Conservation (phyloP, 2,329 filamentous ascomycete species). For the Aspergillus fumigatus region DNA sequence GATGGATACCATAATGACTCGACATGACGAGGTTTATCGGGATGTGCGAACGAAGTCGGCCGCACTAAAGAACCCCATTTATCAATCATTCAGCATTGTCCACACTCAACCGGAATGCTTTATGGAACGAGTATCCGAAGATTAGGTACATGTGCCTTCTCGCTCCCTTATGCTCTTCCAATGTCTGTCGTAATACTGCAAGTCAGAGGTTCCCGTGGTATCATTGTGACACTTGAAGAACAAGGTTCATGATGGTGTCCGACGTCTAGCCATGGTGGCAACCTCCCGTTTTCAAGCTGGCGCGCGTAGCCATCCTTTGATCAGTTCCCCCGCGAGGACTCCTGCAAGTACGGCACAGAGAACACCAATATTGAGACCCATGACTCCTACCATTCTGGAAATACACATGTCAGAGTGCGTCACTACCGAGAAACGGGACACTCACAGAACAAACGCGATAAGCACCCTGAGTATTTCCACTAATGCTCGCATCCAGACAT, state of each 20-base stretch:
- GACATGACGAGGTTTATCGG: no score
- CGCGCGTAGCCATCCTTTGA: background rate
- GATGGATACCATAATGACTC: no score
- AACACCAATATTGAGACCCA: conserved; percentile 12
- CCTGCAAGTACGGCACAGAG: conserved; percentile 9
- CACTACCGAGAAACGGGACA: background rate
- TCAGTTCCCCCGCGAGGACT: conserved; percentile 7
- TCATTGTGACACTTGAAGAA: no score
- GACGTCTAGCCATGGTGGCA: background rate
- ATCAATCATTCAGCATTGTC: no score
- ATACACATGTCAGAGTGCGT: background rate
- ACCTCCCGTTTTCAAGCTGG: background rate
- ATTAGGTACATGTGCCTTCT: background rate
- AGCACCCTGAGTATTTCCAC: conserved; percentile 7
- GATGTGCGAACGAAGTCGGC: no score
- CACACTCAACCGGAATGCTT: background rate
- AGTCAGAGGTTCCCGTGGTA: no score
- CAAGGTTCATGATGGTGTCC: background rate
- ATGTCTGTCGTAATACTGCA: background rate
- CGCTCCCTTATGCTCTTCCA: background rate
- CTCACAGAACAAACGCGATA: conserved; percentile 9
- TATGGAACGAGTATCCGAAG: background rate
- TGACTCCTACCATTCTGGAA: conserved; percentile 12
- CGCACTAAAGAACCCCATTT: no score
- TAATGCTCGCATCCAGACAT: conserved; percentile 2